A percentile compares a stretch with the other conserved stretches of the same genome.
These are phyloP conservation scores for Eucalyptus grandis DNA, from an alignment of 345 rosid species.

Conservation along the genomic window DNA sequence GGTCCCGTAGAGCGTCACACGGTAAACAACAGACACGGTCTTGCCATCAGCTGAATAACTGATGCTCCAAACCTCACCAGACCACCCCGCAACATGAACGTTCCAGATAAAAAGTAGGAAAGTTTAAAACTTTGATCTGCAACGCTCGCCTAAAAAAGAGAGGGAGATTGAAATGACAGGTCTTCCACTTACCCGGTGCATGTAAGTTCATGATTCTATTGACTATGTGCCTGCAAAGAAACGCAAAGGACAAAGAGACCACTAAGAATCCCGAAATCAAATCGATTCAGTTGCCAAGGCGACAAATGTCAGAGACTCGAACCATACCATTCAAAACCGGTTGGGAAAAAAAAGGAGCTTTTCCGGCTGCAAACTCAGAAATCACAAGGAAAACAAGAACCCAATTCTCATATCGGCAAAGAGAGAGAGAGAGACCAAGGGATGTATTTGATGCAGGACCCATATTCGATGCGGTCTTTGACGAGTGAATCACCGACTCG, in stretches of 20 bases:
- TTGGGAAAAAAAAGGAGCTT: not conserved
- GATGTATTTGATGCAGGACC: slow-evolving; percentile 51
- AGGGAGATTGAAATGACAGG: not conserved
- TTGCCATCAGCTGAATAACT: slow-evolving; percentile 74
- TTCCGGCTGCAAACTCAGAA: not conserved
- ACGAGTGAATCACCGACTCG: slow-evolving; percentile 57
- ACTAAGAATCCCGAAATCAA: not conserved
- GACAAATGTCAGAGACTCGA: not conserved
- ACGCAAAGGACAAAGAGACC: not conserved
- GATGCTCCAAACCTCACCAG: slow-evolving; percentile 75
- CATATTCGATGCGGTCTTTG: slow-evolving; percentile 44
- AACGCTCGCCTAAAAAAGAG: not conserved
- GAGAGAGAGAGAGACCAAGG: slow-evolving; percentile 34
- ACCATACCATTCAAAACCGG: not conserved
- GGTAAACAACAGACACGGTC: slow-evolving; percentile 69
- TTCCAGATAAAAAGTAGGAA: not conserved
- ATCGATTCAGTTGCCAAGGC: not conserved
- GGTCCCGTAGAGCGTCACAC: slow-evolving; percentile 71
- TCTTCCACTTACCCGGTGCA: slow-evolving; percentile 41
- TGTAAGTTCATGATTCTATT: slow-evolving; percentile 76
- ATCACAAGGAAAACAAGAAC: not conserved
- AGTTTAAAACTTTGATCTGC: no score
- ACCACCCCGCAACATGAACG: slow-evolving; percentile 44
- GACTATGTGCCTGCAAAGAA: slow-evolving; percentile 51
- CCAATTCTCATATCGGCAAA: not conserved